Conservation (phyloP, 2,329 filamentous ascomycete genomes). For the Exophiala sp. region DNA sequence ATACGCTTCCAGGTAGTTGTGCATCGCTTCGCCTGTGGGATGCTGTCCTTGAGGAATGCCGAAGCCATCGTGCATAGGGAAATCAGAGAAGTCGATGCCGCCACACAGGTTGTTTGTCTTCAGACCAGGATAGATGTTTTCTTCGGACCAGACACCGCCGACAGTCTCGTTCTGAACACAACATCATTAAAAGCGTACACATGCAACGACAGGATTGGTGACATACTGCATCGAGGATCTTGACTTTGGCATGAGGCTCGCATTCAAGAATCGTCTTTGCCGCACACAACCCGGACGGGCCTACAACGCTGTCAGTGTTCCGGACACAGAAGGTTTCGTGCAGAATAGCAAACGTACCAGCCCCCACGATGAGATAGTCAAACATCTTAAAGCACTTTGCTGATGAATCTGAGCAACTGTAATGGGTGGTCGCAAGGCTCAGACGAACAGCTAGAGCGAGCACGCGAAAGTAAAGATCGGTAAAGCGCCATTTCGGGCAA, state of each 20-base stretch:
- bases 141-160: conserved; percentile 68
- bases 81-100: conserved; percentile 70
- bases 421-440: too few species aligned
- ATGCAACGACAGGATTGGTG: background rate
- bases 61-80: conserved; percentile 62
- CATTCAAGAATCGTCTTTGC: conserved; percentile 27
- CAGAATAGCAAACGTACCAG: conserved; percentile 11
- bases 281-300: conserved; percentile 24
- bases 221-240: conserved; percentile 23
- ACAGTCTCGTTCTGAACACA: conserved; percentile 22
- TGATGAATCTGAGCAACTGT: background rate
- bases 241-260: conserved; percentile 20
- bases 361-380: conserved; percentile 25
- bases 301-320: conserved; percentile 6
- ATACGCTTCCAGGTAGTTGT: conserved; percentile 57
- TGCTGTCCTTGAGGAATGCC: conserved; percentile 52
- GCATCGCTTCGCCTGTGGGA: conserved; percentile 55
- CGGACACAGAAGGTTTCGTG: background rate
- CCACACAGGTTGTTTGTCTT: conserved; percentile 72
- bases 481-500: background rate
- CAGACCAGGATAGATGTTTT: conserved; percentile 64
- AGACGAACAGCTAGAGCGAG: too few species aligned
- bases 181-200: background rate
- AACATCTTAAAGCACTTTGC: conserved; percentile 9
- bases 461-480: background rate